These are phyloP conservation scores for Pseudonitzschia multiseries DNA, from an alignment of 108 stramenopile species.

Conservation along the genomic window DNA sequence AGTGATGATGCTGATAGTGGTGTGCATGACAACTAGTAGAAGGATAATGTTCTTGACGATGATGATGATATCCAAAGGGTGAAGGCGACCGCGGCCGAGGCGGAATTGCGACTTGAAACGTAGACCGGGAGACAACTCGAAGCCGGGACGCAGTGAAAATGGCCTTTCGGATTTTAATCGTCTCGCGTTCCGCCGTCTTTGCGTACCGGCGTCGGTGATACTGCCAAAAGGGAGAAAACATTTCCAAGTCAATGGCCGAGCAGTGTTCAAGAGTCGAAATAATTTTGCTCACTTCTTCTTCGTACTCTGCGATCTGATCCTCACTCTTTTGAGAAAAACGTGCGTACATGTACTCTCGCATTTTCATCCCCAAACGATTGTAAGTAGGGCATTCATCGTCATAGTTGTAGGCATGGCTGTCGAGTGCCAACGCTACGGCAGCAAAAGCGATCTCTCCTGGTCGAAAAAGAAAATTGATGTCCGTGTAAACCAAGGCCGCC, in stretches of 20 bases:
- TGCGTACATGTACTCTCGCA: constrained; percentile 35
- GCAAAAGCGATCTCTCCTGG: constrained; percentile 58
- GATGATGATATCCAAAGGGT: constrained; percentile 17
- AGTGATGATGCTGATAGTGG: constrained; percentile 5
- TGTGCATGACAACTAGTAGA: neutral
- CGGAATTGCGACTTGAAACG: neutral
- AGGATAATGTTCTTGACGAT: constrained; percentile 3
- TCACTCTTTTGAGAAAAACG: constrained; percentile 32
- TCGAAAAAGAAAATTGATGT: constrained; percentile 45
- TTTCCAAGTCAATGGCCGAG: constrained; percentile 34
- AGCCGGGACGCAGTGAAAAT: constrained; percentile 22
- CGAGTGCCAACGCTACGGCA: constrained; percentile 42
- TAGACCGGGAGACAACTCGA: constrained; percentile 6
- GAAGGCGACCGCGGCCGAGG: neutral
- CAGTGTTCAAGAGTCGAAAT: constrained; percentile 24
- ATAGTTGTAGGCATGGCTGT: constrained; percentile 16
- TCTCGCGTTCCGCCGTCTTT: constrained; percentile 19
- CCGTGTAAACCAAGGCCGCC: constrained; percentile 44
- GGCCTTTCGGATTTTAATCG: constrained; percentile 34
- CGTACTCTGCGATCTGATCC: constrained; percentile 30
- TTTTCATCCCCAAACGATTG: constrained; percentile 16
- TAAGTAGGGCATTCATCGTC: constrained; percentile 11
- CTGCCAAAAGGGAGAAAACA: constrained; percentile 18
- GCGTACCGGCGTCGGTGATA: constrained; percentile 17
- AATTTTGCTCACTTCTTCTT: constrained; percentile 33